A percentile compares a stretch with the other conserved stretches of the same genome.
Conservation (phyloP, 768 basidiomycete genomes). For the Mycena amicta region DNA sequence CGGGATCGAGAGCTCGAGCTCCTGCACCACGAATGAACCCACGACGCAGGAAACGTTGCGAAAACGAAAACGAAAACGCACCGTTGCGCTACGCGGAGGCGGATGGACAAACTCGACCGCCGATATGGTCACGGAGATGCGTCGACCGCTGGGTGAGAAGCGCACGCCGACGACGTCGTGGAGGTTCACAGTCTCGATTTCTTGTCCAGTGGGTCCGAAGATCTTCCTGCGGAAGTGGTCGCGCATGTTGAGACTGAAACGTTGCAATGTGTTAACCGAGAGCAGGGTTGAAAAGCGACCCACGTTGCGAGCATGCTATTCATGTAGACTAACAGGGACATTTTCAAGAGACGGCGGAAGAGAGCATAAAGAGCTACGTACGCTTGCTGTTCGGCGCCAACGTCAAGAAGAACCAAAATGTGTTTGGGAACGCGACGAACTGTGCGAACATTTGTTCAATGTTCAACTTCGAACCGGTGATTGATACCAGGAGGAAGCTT, state of each 20-base stretch:
- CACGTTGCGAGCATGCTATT: conserved; percentile 23
- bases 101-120: conserved; percentile 15
- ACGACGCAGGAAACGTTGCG: neutral
- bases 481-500: neutral
- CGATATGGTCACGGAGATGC: neutral
- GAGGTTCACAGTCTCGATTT: neutral
- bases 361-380: neutral
- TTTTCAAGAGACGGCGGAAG: neutral
- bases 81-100: neutral
- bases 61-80: neutral
- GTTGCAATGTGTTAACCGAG: neutral
- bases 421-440: conserved; percentile 14
- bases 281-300: neutral
- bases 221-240: conserved; percentile 2
- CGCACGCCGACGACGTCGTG: neutral
- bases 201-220: neutral
- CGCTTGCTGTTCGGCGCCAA: conserved; percentile 19
- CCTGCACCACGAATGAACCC: neutral
- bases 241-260: conserved; percentile 15
- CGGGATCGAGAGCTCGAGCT: neutral
- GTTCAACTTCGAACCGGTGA: neutral
- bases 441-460: neutral
- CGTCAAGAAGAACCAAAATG: conserved; percentile 20
- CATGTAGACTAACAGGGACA: conserved; percentile 14
- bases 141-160: neutral